These are phyloP conservation scores for Davidsoniella australis DNA, from an alignment of 2,329 filamentous ascomycete genomes.

Conservation along the genomic window DNA sequence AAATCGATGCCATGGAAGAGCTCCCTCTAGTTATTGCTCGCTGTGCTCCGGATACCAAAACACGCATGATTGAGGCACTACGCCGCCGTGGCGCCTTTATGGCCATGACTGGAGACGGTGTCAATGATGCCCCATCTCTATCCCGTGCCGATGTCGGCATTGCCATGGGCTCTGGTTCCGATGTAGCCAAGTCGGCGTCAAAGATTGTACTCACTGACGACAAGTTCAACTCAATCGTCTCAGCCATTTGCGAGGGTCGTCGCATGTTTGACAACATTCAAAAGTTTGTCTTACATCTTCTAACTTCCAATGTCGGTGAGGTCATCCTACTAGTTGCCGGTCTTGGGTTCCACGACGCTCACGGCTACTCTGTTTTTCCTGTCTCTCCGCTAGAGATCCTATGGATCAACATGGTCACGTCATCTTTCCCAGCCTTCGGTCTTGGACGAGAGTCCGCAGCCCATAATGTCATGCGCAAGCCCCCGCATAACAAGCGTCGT, in stretches of 20 bases:
- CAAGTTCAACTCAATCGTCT: conserved; percentile 74
- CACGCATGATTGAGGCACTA: conserved; percentile 77
- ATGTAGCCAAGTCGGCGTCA: conserved; percentile 69
- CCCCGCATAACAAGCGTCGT: conserved; percentile 50
- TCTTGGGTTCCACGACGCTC: conserved; percentile 59
- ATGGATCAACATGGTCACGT: conserved; percentile 91
- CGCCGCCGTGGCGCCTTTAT: conserved; percentile 60
- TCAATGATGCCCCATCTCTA: conserved; percentile 71
- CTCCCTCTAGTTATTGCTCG: conserved; percentile 69
- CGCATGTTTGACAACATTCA: conserved; percentile 82
- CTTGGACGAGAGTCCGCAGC: conserved; percentile 64
- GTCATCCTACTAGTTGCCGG: conserved; percentile 68
- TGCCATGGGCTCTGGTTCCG: conserved; percentile 76
- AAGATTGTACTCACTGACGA: conserved; percentile 76
- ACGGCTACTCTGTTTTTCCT: conserved; percentile 64
- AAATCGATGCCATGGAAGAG: conserved; percentile 60
- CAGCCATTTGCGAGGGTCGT: conserved; percentile 66
- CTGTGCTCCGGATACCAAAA: conserved; percentile 73
- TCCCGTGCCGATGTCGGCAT: conserved; percentile 73
- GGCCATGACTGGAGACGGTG: conserved; percentile 79
- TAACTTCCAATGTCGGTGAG: conserved; percentile 70
- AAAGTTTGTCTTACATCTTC: conserved; percentile 67
- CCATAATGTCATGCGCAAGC: conserved; percentile 61
- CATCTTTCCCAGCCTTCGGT: conserved; percentile 73
- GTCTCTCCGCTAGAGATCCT: conserved; percentile 74